Percentiles rank a stretch among this genome's conserved stretches.
phyloP scores from a whole-genome alignment of 371 early-diverging fungal genomes.

The Apophysomyces variabilis region DNA sequence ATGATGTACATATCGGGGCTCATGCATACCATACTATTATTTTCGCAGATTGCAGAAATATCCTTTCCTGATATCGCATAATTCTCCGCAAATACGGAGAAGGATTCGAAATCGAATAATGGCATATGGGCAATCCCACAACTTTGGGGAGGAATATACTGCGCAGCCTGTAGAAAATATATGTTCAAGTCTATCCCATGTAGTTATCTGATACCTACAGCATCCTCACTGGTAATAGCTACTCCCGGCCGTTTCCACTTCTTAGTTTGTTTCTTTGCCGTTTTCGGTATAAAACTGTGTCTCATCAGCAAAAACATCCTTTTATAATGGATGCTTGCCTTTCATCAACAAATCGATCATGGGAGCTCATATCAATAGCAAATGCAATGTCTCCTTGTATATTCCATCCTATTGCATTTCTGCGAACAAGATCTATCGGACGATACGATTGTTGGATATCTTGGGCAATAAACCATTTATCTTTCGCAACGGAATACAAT shows the following conservation, averaged over 20 bases:
- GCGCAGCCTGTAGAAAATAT: conserved; percentile 22
- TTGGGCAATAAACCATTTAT: conserved; percentile 69
- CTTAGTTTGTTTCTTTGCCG: conserved; percentile 25
- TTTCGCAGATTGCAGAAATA: conserved; percentile 63
- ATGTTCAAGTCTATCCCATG: too few species aligned
- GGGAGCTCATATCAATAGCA: conserved; percentile 52
- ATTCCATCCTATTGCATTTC: conserved; percentile 71
- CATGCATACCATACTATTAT: conserved; percentile 65
- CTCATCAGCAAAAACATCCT: conserved; percentile 2
- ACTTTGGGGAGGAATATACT: conserved; percentile 57
- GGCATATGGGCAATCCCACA: conserved; percentile 69
- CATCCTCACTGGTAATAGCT: conserved; percentile 34
- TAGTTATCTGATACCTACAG: conserved; percentile 16
- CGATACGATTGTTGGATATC: conserved; percentile 53
- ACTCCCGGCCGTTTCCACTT: conserved; percentile 29
- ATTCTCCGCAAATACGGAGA: conserved; percentile 70
- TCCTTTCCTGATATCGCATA: conserved; percentile 56
- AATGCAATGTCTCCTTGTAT: conserved; percentile 74
- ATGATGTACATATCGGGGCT: neutral
- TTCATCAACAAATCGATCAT: conserved; percentile 50
- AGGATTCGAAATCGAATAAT: conserved; percentile 70
- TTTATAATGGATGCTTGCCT: conserved; percentile 17
- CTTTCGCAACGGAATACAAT: conserved; percentile 80
- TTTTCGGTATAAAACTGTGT: conserved; percentile 20
- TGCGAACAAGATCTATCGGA: conserved; percentile 51